Conservation (phyloP, 768 basidiomycete species). For the Lactifluus echinatus region DNA sequence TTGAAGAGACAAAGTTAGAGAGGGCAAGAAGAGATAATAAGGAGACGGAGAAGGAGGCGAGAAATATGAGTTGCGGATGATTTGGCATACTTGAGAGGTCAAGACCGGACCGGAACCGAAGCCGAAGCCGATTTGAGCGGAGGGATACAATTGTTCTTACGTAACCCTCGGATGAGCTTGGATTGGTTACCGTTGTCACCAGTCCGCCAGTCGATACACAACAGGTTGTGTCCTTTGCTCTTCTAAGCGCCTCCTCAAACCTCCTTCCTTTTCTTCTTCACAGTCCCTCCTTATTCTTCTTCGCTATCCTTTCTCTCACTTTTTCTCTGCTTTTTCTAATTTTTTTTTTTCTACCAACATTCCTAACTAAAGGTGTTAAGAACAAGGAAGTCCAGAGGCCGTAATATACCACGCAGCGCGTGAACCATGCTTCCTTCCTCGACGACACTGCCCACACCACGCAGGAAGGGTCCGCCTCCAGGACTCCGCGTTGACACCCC, state of each 20-base stretch:
- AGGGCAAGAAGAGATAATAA: constrained; percentile 40
- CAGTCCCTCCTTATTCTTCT: constrained; percentile 19
- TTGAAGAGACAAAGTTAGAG: constrained; percentile 34
- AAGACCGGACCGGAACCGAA: too few relatives aligned
- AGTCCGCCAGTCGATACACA: neutral
- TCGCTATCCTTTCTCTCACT: constrained; percentile 18
- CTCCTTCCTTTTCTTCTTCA: constrained; percentile 11
- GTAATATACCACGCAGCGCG: constrained; percentile 25
- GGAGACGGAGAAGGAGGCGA: constrained; percentile 42
- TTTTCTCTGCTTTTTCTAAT: constrained; percentile 23
- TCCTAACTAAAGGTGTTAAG: neutral
- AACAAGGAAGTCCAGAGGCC: neutral
- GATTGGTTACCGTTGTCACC: neutral
- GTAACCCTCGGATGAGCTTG: neutral
- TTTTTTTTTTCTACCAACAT: constrained; percentile 21
- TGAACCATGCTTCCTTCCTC: constrained; percentile 24
- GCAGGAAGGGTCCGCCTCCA: constrained; percentile 46
- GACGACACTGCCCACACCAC: constrained; percentile 30
- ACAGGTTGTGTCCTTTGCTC: constrained; percentile 6
- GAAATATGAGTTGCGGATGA: constrained; percentile 45
- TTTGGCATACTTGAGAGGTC: constrained; percentile 39
- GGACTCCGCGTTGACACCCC: constrained; percentile 54
- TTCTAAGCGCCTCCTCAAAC: constrained; percentile 1
- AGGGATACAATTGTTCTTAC: neutral
- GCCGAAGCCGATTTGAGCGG: constrained; percentile 2